Evolutionary conservation across 441 rosid genomes (phyloP), one percentile per base, ranked within the genome.

Genomic region (Erodium texanum): DNA sequence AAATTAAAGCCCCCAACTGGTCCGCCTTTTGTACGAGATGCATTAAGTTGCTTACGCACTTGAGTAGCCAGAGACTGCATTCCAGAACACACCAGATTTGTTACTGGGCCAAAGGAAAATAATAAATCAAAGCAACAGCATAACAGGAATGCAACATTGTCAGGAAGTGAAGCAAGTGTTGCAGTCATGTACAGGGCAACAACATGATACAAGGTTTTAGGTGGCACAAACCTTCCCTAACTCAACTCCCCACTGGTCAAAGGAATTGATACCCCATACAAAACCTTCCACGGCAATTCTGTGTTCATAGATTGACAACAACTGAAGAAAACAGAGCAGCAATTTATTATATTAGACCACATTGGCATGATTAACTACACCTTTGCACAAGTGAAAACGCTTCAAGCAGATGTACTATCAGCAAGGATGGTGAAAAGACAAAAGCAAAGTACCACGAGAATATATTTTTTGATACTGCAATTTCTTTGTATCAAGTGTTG

Each of bases 231-330:
- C 99, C 96, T 93, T 91, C 67, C 99, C 96, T 61, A 93, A 74
- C 85, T 93, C 99, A 62, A 89, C 99, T 76, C 99, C 97, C 96
- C 99, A 93, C 77, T 93, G 99, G 71, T 93, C 99, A 69, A 93
- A 93, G 65, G 96, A 91, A 75, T 93, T 91, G 79, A 93, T 88
- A 72, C 93, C 93, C 99, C 96, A 93, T 29, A 91, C 38, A 68
- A 90, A 91, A 69, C 99, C 96, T 86, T 93, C 91, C 54, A 87
- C 99, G 7, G 92, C 96, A 64, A 93, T 84, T 86, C 96, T 84
- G 79, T 93, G 99, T 77, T 93, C 96, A 71, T 91, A 91, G 74
- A 92, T 85, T n/a, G 94, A 96, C 81, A 93, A 72, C 80, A 93
- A 78, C 96, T 91, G 87, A 71, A 73, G 75, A 63, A 52, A 29